Base-by-base conservation (phyloP, 164 flowering plant genomes). In the Nelumbo lutea region DNA sequence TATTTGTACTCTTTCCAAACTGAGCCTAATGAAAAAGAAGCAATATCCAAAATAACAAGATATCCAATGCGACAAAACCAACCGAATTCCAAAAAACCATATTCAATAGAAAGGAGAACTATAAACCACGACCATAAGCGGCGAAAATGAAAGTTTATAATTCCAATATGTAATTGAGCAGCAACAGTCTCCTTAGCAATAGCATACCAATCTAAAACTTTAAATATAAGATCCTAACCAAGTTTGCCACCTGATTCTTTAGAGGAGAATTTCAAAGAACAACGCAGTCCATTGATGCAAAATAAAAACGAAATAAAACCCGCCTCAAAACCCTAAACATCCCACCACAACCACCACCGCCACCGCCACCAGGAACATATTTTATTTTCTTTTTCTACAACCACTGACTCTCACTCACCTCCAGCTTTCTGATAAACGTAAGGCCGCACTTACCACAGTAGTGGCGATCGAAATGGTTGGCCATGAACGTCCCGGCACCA, bases 401-500 rank as follows among this genome's bases (percentile, higher is more conserved):
- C 27, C 27, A 27, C 27, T 27, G 27, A 1, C 58, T 3, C 58
- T 55, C 58, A 55, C 57, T 47, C 63, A 48, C 43, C 71, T 42
- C 71, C 71, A 8, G 48, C 71, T 48, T 69, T 69, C 65, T 69
- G 62, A n/a, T 68, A 68, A 27, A 68, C 71, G 40, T 59, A 68
- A 68, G 63, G 2, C 71, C 71, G 40, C 71, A 68, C 43, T 59
- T 68, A 2, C 71, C 71, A 48, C 71, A 68, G 63, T 69, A 69
- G 13, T 69, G 71, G 27, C 71, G 65, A 59, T 69, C 71, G 13
- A 69, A 69, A n/a, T 69, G 71, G 64, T 69, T 69, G 9, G 71
- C 71, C 71, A 69, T 69, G 59, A 69, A 69, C 5, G 65, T 69
- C 15, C 71, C 71, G n/a, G 71, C 71, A 6, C 71, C 71, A 52